phyloP scores from a whole-genome alignment of 1,139 yeast species.

The Sugiyamaella xylanicola region DNA sequence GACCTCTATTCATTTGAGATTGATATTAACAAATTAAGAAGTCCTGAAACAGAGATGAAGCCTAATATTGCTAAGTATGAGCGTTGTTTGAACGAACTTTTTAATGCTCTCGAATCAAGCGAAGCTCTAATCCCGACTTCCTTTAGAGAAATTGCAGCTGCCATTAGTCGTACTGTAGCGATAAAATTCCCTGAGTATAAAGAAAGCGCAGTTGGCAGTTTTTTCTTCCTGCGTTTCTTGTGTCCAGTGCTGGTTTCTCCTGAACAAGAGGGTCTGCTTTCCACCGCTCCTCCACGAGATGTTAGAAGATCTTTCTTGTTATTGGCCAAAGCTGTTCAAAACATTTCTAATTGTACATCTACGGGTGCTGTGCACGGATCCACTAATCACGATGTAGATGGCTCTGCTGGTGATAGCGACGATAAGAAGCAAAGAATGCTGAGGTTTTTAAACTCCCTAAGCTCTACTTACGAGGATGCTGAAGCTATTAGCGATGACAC shows the following conservation, averaged over 20 bases:
- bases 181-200: conserved; percentile 59
- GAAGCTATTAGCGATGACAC: conserved; percentile 46
- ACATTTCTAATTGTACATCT: conserved; percentile 45
- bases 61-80: conserved; percentile 57
- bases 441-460: conserved; percentile 16
- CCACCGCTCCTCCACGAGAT: conserved; percentile 39
- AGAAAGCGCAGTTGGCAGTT: conserved; percentile 74
- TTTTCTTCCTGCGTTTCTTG: conserved; percentile 72
- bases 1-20: conserved; percentile 67
- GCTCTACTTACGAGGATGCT: conserved; percentile 31
- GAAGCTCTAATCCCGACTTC: conserved; percentile 60
- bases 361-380: neutral
- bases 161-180: conserved; percentile 60
- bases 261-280: conserved; percentile 52
- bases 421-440: conserved; percentile 15
- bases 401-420: conserved; percentile 3
- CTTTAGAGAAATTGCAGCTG: conserved; percentile 62
- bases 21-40: conserved; percentile 43
- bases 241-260: conserved; percentile 90
- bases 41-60: conserved; percentile 45
- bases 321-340: conserved; percentile 77
- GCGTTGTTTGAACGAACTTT: conserved; percentile 56
- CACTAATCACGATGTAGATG: conserved; percentile 12
- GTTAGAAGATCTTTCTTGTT: conserved; percentile 70
- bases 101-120: conserved; percentile 58